phyloP scores from a whole-genome alignment of 2,329 filamentous ascomycete genomes.

The Fusarium odoratissimum region DNA sequence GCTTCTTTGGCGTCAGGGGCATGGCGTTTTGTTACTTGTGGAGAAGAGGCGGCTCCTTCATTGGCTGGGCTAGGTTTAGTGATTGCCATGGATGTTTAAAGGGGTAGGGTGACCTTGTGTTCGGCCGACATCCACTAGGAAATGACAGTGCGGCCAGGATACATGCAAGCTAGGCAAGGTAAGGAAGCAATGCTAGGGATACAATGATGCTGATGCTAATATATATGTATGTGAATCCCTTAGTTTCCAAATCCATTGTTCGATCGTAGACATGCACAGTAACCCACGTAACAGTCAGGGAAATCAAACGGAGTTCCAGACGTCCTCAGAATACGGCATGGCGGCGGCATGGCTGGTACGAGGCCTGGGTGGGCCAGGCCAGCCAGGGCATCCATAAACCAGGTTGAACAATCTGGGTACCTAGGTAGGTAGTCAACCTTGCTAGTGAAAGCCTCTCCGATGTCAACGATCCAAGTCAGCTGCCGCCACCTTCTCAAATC shows the following conservation, averaged over 20 bases:
- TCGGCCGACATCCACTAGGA: constrained; percentile 17
- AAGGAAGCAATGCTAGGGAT: not conserved
- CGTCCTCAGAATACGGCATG: not conserved
- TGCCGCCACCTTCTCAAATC: constrained; percentile 8
- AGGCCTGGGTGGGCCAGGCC: not conserved
- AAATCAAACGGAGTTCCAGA: not conserved
- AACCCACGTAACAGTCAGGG: not conserved
- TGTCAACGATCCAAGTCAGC: constrained; percentile 8
- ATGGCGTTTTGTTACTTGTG: constrained; percentile 25
- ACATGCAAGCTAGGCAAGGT: not conserved
- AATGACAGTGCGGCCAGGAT: not conserved
- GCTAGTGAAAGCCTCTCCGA: not conserved
- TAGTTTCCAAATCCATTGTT: not conserved
- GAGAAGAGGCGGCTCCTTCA: constrained; percentile 23
- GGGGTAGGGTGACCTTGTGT: constrained; percentile 23
- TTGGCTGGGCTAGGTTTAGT: constrained; percentile 18
- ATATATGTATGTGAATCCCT: not conserved
- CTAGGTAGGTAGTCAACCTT: not conserved
- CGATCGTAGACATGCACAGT: not conserved
- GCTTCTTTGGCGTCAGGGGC: constrained; percentile 37
- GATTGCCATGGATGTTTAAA: constrained; percentile 11
- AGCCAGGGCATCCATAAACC: not conserved
- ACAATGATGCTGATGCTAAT: not conserved
- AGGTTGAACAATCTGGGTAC: constrained; percentile 2
- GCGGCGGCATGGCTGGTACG: not conserved